Evolutionary conservation across 768 basidiomycete species (phyloP), one percentile per base, ranked within the genome.

Genomic region (Leccinum aurantiacum): DNA sequence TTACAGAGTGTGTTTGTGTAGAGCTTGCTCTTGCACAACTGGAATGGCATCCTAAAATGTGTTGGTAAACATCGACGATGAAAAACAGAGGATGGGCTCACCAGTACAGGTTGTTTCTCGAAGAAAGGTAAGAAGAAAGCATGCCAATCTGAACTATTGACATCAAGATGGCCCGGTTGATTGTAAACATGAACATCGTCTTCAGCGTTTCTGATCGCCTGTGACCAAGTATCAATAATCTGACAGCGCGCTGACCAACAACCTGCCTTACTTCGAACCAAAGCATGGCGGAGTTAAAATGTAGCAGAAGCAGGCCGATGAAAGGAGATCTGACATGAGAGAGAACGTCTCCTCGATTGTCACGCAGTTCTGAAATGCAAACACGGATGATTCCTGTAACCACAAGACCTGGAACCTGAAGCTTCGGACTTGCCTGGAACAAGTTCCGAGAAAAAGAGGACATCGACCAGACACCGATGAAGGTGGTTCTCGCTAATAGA

Each of bases 1-100:
- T 53, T 49, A 67, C 66, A 51, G 6, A 67, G 60, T 4, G 67
- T 67, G 41, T 67, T 67, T 10, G 67, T 60, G 38, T 67, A 67
- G 14, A 67, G 60, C 22, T 67, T 67, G 57, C 66, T 67, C 63
- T 67, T 67, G 61, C 59, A 65, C 25, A 67, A n/a, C 41, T 67
- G 57, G 52, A 67, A 67, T 33, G 66, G 63, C 60, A 64, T 60
- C 66, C 67, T 67, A 19, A 37, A 33, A 37, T n/a, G 25, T 51
- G 25, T 54, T 11, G 5, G 51, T 19, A 19, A 22, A 37, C 9
- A 22, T 27, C n/a, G 31, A 51, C 22, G 14, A 29, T 5, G 9
- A 10, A 10, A 19, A 15, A 22, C 29, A 46, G 9, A 33, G 24
- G 29, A 17, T 49, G 1, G 15, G 10, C 64, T 54, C 53, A 65